phyloP scores from a whole-genome alignment of 352 stramenopile species.

The Phytophthora europaea region DNA sequence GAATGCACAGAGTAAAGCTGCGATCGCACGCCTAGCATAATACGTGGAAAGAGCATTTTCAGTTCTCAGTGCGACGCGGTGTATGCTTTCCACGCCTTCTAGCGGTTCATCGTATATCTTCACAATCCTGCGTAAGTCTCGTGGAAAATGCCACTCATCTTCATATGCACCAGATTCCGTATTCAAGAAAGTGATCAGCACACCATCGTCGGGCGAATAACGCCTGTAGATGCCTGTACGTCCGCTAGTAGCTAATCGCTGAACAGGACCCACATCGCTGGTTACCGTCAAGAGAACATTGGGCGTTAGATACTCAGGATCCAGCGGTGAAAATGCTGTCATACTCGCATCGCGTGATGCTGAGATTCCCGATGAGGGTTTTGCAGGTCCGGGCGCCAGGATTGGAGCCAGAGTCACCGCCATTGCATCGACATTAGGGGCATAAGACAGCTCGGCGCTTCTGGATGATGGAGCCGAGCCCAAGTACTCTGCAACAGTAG shows the following conservation, averaged over 20 bases:
- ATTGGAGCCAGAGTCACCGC: constrained; percentile 84
- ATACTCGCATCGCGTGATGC: constrained; percentile 29
- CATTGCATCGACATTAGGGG: constrained; percentile 76
- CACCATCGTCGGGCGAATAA: constrained; percentile 63
- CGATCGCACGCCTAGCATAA: constrained; percentile 76
- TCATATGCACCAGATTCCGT: constrained; percentile 89
- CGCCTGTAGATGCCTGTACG: constrained; percentile 77
- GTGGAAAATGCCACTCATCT: constrained; percentile 82
- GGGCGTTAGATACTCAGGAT: constrained; percentile 75
- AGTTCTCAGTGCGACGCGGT: constrained; percentile 77
- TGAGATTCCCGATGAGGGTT: constrained; percentile 24
- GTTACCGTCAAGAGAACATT: constrained; percentile 87
- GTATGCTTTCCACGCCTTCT: constrained; percentile 74
- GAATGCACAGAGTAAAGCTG: constrained; percentile 41
- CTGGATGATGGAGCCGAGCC: constrained; percentile 26
- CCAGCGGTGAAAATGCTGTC: constrained; percentile 70
- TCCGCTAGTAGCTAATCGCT: constrained; percentile 69
- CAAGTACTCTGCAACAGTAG: constrained; percentile 29
- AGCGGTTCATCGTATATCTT: constrained; percentile 86
- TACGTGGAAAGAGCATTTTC: constrained; percentile 87
- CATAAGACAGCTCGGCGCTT: constrained; percentile 17
- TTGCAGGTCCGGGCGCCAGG: constrained; percentile 54
- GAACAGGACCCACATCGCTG: constrained; percentile 72
- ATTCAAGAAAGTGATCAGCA: constrained; percentile 88
- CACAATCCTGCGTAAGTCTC: constrained; percentile 80